These are phyloP conservation scores for Antarctomyces pellizariae DNA, from an alignment of 495 filamentous ascomycete species.

Conservation along the genomic window DNA sequence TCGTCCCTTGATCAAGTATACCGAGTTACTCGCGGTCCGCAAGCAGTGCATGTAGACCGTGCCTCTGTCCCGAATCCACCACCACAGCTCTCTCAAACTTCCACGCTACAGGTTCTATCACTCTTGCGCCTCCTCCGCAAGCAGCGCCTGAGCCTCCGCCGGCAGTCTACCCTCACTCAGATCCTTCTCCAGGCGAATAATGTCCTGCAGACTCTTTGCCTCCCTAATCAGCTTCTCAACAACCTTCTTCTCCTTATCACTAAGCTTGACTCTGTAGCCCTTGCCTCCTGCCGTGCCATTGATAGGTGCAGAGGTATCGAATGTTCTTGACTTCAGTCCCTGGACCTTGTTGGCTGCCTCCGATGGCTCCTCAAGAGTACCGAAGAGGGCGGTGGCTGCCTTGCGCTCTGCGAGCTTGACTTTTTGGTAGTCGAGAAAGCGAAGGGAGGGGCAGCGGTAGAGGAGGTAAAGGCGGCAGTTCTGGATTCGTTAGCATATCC, in stretches of 20 bases:
- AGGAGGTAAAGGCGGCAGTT: constrained; percentile 73
- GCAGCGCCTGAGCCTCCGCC: constrained; percentile 33
- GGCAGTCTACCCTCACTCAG: constrained; percentile 72
- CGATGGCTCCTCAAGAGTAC: constrained; percentile 48
- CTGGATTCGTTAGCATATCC: not conserved
- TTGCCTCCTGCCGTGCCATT: constrained; percentile 25
- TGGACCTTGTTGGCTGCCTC: constrained; percentile 61
- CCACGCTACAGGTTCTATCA: no score
- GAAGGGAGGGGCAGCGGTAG: constrained; percentile 60
- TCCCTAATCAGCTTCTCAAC: constrained; percentile 54
- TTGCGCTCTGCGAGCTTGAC: constrained; percentile 67
- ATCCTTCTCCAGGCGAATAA: constrained; percentile 60
- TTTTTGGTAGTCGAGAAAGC: constrained; percentile 84
- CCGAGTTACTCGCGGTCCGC: not conserved
- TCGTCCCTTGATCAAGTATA: not conserved
- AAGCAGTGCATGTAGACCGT: no score
- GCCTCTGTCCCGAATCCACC: no score
- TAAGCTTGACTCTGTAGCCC: constrained; percentile 43
- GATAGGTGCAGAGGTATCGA: constrained; percentile 32
- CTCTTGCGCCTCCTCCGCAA: no score
- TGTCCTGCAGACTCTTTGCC: constrained; percentile 71
- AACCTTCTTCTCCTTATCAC: constrained; percentile 41
- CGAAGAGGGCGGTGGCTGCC: constrained; percentile 59
- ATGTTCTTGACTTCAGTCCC: constrained; percentile 64
- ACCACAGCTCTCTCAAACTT: no score